Percentiles rank a stretch among this genome's conserved stretches.
Evolutionary conservation across 192 early-diverging fungal genomes (phyloP).

Genomic region (Chytriomyces confervae): DNA sequence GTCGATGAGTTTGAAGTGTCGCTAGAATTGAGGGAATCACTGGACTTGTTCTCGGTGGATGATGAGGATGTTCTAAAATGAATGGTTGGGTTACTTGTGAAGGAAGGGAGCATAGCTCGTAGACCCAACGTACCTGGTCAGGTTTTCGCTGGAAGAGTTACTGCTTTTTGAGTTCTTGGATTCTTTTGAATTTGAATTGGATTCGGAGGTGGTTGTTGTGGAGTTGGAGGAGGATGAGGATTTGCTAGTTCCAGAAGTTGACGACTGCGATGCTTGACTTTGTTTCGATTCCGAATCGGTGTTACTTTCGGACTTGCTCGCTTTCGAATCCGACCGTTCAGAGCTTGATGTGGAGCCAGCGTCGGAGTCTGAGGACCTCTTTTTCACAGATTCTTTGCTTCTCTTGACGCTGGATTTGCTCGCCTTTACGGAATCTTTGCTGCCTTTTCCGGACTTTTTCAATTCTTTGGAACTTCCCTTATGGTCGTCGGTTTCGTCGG

Average conservation of each 20-base stretch:
- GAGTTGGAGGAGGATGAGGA: not conserved
- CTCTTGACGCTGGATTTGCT: not conserved
- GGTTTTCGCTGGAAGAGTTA: not conserved
- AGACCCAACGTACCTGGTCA: no score
- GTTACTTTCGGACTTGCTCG: not conserved
- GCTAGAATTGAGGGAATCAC: not conserved
- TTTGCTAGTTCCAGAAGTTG: not conserved
- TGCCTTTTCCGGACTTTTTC: constrained; percentile 1
- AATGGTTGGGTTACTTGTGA: no score
- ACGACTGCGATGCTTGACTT: no score
- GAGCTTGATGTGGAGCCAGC: not conserved
- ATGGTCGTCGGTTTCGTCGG: not conserved
- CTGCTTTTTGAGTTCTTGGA: not conserved
- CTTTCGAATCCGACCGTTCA: not conserved
- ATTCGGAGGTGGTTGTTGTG: not conserved
- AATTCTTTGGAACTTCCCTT: not conserved
- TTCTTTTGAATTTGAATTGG: not conserved
- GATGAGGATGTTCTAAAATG: not conserved
- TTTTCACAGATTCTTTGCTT: constrained; percentile 2
- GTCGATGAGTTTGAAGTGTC: not conserved
- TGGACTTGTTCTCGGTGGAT: not conserved
- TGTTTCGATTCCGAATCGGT: not conserved
- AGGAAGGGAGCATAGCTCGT: no score
- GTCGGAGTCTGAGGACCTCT: not conserved
- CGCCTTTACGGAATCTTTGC: not conserved